These are phyloP conservation scores for Carex sylvatica DNA, from an alignment of 202 grass and related monocot species.

Conservation along the genomic window DNA sequence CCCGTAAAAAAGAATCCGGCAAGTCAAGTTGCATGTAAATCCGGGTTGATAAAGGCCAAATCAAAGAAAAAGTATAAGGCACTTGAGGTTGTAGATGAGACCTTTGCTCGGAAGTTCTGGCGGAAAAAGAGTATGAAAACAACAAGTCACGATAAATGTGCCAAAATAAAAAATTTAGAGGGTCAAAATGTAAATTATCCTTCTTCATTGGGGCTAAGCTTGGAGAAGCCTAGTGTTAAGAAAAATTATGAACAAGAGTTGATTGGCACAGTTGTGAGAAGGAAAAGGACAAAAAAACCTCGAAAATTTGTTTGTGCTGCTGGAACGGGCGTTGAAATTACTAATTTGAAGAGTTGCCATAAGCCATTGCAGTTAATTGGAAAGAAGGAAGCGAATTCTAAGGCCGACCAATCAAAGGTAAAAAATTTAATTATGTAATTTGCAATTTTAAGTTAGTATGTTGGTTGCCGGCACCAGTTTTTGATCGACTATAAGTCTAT, in stretches of 20 bases:
- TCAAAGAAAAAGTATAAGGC: slow-evolving; percentile 42
- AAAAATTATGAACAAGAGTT: slow-evolving; percentile 11
- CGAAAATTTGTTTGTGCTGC: slow-evolving; percentile 6
- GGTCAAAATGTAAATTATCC: slow-evolving; percentile 34
- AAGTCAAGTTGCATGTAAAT: slow-evolving; percentile 26
- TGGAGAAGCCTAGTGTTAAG: background rate
- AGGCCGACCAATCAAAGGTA: background rate
- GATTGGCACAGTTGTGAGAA: slow-evolving; percentile 17
- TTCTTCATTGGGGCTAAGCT: slow-evolving; percentile 22
- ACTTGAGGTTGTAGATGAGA: slow-evolving; percentile 39
- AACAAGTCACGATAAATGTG: slow-evolving; percentile 31
- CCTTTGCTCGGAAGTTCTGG: slow-evolving; percentile 49
- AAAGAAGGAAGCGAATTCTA: slow-evolving; percentile 7
- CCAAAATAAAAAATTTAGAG: slow-evolving; percentile 32
- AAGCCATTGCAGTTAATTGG: slow-evolving; percentile 15
- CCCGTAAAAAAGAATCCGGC: slow-evolving; percentile 19
- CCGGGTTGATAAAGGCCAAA: slow-evolving; percentile 25
- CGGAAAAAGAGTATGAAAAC: slow-evolving; percentile 50
- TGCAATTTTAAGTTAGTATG: background rate
- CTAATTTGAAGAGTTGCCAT: background rate
- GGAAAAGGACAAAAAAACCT: slow-evolving; percentile 22
- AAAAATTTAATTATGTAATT: background rate
- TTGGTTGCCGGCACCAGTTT: background rate
- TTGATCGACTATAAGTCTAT: background rate
- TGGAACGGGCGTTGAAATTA: background rate